A percentile compares a stretch with the other conserved stretches of the same genome.
These are phyloP conservation scores for Jimgerdemannia flammicorona DNA, from an alignment of 192 early-diverging fungal species.

Conservation along the genomic window DNA sequence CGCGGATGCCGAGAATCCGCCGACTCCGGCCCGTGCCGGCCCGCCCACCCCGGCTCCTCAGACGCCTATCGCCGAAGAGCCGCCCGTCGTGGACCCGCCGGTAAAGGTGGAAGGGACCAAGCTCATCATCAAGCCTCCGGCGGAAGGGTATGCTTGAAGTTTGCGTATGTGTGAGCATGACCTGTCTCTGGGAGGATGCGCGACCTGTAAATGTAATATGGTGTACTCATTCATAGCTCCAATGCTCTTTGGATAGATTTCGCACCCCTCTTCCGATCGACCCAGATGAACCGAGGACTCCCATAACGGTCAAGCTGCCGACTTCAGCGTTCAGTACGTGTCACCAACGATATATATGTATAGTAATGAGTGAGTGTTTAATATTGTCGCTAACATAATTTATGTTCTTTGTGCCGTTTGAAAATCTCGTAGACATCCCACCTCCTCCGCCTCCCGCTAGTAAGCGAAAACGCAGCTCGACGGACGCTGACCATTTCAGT, in stretches of 20 bases:
- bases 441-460: neutral
- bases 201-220: too few relatives aligned
- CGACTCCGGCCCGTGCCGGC: neutral
- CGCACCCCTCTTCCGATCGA: neutral
- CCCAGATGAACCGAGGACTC: slow-evolving; percentile 2
- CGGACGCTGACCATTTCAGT: slow-evolving; percentile 23
- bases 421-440: neutral
- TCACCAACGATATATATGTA: neutral
- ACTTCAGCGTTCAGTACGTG: slow-evolving; percentile 13
- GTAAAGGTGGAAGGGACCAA: slow-evolving; percentile 10
- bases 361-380: neutral
- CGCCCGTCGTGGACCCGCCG: slow-evolving; percentile 3
- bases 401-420: neutral
- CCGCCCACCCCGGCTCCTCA: slow-evolving; percentile 14
- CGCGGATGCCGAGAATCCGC: neutral
- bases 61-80: slow-evolving; percentile 4
- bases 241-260: neutral
- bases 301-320: slow-evolving; percentile 14
- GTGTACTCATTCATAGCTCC: too few relatives aligned
- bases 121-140: slow-evolving; percentile 7
- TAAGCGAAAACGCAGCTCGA: slow-evolving; percentile 34
- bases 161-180: neutral
- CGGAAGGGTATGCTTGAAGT: neutral
- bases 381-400: too few relatives aligned
- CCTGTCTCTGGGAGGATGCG: too few relatives aligned